These are phyloP conservation scores for Aphanoascus verrucosus DNA, from an alignment of 2,329 filamentous ascomycete genomes.

Conservation along the genomic window DNA sequence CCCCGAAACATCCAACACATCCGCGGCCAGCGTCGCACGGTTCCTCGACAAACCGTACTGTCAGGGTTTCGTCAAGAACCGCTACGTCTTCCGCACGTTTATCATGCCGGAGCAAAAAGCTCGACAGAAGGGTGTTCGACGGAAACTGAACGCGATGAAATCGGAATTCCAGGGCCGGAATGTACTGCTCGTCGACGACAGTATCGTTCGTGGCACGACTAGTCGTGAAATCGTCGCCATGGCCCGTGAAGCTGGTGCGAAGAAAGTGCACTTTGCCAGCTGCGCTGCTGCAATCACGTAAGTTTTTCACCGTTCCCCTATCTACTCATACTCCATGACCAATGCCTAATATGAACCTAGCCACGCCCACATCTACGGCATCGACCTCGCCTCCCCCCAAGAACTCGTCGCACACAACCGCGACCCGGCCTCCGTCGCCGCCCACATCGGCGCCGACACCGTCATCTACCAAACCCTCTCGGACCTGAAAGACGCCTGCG, in stretches of 20 bases:
- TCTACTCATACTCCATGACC: not conserved
- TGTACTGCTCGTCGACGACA: constrained; percentile 79
- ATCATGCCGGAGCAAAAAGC: constrained; percentile 75
- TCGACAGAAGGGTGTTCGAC: constrained; percentile 73
- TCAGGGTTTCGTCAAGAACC: constrained; percentile 79
- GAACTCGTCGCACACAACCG: constrained; percentile 64
- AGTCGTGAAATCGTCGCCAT: constrained; percentile 69
- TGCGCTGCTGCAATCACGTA: constrained; percentile 69
- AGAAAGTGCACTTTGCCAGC: constrained; percentile 70
- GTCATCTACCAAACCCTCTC: constrained; percentile 68
- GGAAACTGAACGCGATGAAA: constrained; percentile 79
- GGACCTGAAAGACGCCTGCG: constrained; percentile 70
- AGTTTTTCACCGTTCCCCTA: constrained; percentile 14
- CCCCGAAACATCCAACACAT: constrained; percentile 71
- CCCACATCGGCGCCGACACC: constrained; percentile 60
- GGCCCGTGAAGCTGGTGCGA: constrained; percentile 73
- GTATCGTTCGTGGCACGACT: constrained; percentile 78
- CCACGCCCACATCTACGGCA: constrained; percentile 78
- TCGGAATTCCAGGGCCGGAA: constrained; percentile 72
- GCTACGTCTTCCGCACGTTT: constrained; percentile 80
- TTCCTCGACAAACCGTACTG: constrained; percentile 65
- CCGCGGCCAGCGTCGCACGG: constrained; percentile 65
- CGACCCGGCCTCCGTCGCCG: constrained; percentile 49
- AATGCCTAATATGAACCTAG: constrained; percentile 22
- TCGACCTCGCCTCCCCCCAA: constrained; percentile 59